Base-by-base conservation (phyloP, 768 basidiomycete genomes). In the Trametes cingulata region DNA sequence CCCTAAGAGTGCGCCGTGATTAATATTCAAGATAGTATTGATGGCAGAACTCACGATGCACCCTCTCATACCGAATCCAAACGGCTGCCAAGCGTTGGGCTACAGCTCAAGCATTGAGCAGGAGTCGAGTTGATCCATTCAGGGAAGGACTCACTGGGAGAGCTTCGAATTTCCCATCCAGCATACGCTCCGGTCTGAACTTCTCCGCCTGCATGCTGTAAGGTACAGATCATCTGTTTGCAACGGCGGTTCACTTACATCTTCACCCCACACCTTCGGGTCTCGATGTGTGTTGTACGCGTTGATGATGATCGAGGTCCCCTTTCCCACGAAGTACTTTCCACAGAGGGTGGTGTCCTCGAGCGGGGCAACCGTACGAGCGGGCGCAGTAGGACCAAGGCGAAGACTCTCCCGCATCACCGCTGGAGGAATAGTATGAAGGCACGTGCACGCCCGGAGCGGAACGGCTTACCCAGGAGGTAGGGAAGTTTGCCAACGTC, bases 161-260 rank as follows among this genome's bases (percentile, higher is more conserved):
- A 5, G 74, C 74, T 61, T 80, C 80, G 61, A 79, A 82, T 51
- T 76, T 76, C 3, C 77, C 79, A 59, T 79, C 76, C n/a, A 81
- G 61, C 80, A 82, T 80, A 6, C 81, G 72, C 61, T 81, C 80
- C 0, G 81, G 81, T 7, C 64, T 66, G 69, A 79, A 81, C 51
- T 75, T 69, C 10, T 76, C 69, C 1, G 76, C 68, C 68, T 73
- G 46, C 15, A 15, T 7, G 2, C 19, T 2, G 42, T 51, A 1
- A 52, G 42, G n/a, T n/a, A 43, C 49, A 35, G 8, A 27, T 58
- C 20, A n/a, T 3, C 15, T 8, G 3, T 6, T 19, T 14, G 2
- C 8, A 14, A 6, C n/a, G 13, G 8, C 15, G 8, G 19, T 39
- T 4, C 37, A 73, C 76, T 43, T 54, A 79, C 80, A 67, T 82